A percentile compares a stretch with the other conserved stretches of the same genome.
phyloP scores from a whole-genome alignment of 2,329 filamentous ascomycete genomes.

The Capronia americana region DNA sequence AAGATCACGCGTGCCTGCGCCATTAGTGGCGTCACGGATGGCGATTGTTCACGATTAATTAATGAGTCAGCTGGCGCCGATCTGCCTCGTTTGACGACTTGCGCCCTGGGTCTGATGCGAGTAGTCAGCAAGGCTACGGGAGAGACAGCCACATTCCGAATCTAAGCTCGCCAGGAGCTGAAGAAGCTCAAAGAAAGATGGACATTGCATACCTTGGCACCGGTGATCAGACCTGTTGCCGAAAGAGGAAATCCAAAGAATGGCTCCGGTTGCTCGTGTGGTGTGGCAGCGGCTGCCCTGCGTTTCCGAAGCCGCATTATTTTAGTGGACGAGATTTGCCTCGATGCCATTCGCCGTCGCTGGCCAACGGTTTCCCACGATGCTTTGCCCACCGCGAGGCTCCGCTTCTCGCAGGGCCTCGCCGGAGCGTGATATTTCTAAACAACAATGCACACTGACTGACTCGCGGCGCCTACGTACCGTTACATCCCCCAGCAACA shows the following conservation, averaged over 20 bases:
- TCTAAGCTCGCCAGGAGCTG: not conserved
- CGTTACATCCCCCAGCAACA: too few relatives aligned
- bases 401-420: slow-evolving; percentile 9
- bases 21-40: not conserved
- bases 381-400: slow-evolving; percentile 10
- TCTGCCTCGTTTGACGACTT: not conserved
- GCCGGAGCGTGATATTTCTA: not conserved
- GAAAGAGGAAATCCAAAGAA: slow-evolving; percentile 17
- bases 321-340: not conserved
- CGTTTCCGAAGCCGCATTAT: not conserved
- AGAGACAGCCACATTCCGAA: not conserved
- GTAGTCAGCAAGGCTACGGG: slow-evolving; percentile 15
- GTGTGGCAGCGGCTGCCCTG: not conserved
- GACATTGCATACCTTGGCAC: not conserved
- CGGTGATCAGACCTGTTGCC: slow-evolving; percentile 10
- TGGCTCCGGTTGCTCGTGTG: slow-evolving; percentile 12
- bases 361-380: not conserved
- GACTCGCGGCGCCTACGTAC: too few relatives aligned
- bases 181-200: not conserved
- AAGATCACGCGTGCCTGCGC: not conserved
- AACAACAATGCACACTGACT: not conserved
- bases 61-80: slow-evolving; percentile 17
- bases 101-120: not conserved
- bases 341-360: slow-evolving; percentile 7
- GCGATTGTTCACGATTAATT: slow-evolving; percentile 3